Evolutionary conservation across 2,329 filamentous ascomycete genomes (phyloP).

Genomic region (Fusarium metavorans): DNA sequence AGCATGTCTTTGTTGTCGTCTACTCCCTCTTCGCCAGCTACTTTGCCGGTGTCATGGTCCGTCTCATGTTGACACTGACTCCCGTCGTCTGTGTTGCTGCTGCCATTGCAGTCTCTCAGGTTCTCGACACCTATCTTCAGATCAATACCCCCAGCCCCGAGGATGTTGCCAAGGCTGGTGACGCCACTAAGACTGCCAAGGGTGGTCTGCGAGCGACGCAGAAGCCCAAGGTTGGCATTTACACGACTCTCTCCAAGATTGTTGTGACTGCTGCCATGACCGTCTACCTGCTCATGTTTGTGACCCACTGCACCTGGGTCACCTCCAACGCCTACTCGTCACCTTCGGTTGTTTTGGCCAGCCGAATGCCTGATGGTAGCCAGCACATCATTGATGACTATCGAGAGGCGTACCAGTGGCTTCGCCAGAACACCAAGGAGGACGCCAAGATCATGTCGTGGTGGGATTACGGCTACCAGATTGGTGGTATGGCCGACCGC

Average conservation of each 20-base stretch:
- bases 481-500: conserved; percentile 98
- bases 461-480: conserved; percentile 99
- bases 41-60: conserved; percentile 99
- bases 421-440: conserved; percentile 94
- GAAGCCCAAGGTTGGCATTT: conserved; percentile 84
- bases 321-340: conserved; percentile 99
- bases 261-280: conserved; percentile 79
- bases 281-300: conserved; percentile 90
- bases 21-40: conserved; percentile 98
- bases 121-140: conserved; percentile 87
- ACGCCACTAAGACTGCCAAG: conserved; percentile 68
- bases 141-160: conserved; percentile 70
- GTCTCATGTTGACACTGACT: conserved; percentile 96
- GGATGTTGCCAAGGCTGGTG: conserved; percentile 56
- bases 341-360: conserved; percentile 95
- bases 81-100: conserved; percentile 96
- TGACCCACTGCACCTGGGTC: conserved; percentile 98
- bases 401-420: conserved; percentile 99
- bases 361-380: conserved; percentile 89
- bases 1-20: conserved; percentile 98
- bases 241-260: conserved; percentile 81
- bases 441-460: conserved; percentile 99
- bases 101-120: conserved; percentile 86
- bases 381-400: conserved; percentile 99
- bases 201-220: conserved; percentile 75